Evolutionary conservation across 2,329 filamentous ascomycete genomes (phyloP).

Genomic region (Monilinia vaccinii-corymbosi): DNA sequence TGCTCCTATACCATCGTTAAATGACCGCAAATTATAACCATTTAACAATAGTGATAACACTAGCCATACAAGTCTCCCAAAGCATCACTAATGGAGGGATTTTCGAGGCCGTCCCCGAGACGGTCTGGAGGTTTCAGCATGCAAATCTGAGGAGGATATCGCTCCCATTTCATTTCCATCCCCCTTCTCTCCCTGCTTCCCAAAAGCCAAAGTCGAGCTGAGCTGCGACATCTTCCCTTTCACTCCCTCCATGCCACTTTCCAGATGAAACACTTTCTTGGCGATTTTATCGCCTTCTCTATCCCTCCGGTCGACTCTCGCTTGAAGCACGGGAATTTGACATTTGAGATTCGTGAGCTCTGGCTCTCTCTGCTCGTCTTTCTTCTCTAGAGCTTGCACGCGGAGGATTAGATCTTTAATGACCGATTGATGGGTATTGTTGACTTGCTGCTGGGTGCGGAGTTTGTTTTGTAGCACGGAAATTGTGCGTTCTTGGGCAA

Average conservation of each 20-base stretch:
- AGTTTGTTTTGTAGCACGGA: background rate
- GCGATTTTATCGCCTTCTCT: too few relatives aligned
- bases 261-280: background rate
- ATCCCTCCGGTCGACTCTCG: background rate
- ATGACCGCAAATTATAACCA: background rate
- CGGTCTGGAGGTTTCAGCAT: background rate
- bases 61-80: background rate
- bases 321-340: background rate
- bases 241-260: background rate
- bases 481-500: background rate
- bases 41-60: background rate
- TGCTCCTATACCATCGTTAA: background rate
- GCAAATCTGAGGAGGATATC: background rate
- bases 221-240: background rate
- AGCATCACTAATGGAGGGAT: background rate
- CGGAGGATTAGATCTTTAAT: conserved; percentile 1
- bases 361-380: background rate
- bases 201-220: background rate
- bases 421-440: conserved; percentile 3
- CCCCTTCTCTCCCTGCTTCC: too few relatives aligned
- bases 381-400: conserved; percentile 1
- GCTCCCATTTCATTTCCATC: background rate
- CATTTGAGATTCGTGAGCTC: background rate
- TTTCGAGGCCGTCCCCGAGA: background rate
- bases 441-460: conserved; percentile 4